phyloP scores from a whole-genome alignment of 2,329 filamentous ascomycete genomes.

The Alternaria sp. region DNA sequence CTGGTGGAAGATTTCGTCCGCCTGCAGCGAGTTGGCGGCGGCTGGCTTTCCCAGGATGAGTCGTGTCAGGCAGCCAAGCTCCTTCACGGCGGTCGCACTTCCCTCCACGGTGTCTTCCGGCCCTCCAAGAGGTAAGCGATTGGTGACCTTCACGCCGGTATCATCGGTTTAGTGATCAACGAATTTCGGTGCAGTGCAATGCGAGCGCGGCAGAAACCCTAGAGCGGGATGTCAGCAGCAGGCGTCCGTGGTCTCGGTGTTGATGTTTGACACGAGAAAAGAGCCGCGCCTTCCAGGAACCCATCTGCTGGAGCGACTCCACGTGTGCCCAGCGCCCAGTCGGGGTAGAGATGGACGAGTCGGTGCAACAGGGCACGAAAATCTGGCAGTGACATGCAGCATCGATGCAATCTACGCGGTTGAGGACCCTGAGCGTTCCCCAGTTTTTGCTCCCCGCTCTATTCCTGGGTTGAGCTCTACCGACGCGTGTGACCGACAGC shows the following conservation, averaged over 20 bases:
- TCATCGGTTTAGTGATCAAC: constrained; percentile 21
- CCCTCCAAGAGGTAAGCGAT: constrained; percentile 3
- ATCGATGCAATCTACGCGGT: constrained; percentile 3
- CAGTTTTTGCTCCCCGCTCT: constrained; percentile 14
- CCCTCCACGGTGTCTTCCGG: constrained; percentile 10
- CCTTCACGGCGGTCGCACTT: constrained; percentile 10
- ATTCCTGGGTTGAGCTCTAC: constrained; percentile 5
- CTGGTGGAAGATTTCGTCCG: constrained; percentile 35
- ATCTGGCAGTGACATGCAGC: constrained; percentile 12
- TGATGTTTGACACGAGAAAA: constrained; percentile 2
- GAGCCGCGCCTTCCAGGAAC: constrained; percentile 21
- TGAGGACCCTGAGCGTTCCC: constrained; percentile 12
- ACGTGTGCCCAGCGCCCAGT: constrained; percentile 23
- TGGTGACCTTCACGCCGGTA: constrained; percentile 14
- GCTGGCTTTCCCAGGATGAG: constrained; percentile 6
- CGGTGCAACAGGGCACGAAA: constrained; percentile 34
- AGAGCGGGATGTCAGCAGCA: constrained; percentile 4
- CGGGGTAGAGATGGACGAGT: constrained; percentile 27
- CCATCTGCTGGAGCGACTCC: constrained; percentile 17
- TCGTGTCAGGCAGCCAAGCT: constrained; percentile 9
- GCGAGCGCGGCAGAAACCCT: constrained; percentile 20
- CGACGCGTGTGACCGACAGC: constrained; percentile 5
- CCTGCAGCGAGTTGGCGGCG: constrained; percentile 17
- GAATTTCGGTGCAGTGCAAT: constrained; percentile 26
- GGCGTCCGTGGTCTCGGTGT: constrained; percentile 11